Evolutionary conservation across 2,329 filamentous ascomycete species (phyloP).

Genomic region (Acephala macrosclerotiorum): DNA sequence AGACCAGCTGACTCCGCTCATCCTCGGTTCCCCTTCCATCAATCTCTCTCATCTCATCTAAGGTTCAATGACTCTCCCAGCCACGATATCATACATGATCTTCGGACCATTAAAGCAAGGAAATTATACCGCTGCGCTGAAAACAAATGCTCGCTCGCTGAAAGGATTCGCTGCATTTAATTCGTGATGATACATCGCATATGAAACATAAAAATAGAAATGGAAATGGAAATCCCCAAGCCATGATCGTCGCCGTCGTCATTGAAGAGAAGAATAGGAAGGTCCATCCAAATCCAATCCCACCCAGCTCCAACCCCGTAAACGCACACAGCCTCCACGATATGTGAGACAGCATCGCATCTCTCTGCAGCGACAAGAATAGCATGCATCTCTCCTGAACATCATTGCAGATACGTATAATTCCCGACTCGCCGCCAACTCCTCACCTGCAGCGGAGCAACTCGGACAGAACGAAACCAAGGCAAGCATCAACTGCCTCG

Average conservation of each 20-base stretch:
- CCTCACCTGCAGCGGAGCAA: not conserved
- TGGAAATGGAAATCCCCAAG: not conserved
- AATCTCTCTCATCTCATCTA: not conserved
- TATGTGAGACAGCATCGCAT: not conserved
- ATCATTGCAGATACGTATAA: not conserved
- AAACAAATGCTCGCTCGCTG: slow-evolving; percentile 6
- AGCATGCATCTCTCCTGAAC: not conserved
- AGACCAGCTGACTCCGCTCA: not conserved
- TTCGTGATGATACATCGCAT: slow-evolving; percentile 3
- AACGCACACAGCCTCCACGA: not conserved
- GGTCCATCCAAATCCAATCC: not conserved
- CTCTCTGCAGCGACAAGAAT: not conserved
- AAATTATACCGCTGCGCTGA: not conserved
- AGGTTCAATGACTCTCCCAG: not conserved
- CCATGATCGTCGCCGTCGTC: not conserved
- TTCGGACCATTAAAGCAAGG: not conserved
- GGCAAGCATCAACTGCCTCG: not conserved
- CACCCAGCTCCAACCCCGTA: not conserved
- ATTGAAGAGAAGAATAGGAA: slow-evolving; percentile 1
- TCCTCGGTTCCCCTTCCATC: not conserved
- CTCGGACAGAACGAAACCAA: not conserved
- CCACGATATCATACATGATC: slow-evolving; percentile 3
- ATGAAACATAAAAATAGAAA: not conserved
- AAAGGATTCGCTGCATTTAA: slow-evolving; percentile 5
- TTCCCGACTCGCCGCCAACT: not conserved